These are phyloP conservation scores for Annona cherimola DNA, from an alignment of 164 flowering plant genomes.

Conservation along the genomic window DNA sequence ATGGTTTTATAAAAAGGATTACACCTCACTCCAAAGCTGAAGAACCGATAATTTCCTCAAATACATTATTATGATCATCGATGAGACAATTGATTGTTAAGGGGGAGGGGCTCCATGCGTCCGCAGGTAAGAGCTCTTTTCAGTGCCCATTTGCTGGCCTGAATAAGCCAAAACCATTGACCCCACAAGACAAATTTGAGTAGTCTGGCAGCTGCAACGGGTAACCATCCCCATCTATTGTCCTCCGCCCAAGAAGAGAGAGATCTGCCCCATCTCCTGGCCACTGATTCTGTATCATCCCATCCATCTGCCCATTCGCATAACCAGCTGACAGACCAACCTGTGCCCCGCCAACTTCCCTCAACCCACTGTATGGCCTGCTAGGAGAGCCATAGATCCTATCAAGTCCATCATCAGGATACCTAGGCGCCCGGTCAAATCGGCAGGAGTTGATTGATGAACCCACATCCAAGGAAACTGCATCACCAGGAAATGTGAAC, in stretches of 20 bases:
- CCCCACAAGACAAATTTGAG: conserved; percentile 43
- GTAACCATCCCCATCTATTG: conserved; percentile 43
- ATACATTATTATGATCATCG: conserved; percentile 34
- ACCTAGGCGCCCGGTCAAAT: conserved; percentile 49
- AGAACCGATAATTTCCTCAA: conserved; percentile 21
- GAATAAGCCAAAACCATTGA: conserved; percentile 59
- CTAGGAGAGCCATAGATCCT: conserved; percentile 35
- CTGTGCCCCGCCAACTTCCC: conserved; percentile 43
- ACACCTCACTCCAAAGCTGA: conserved; percentile 37
- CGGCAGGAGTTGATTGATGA: conserved; percentile 40
- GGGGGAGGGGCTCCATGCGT: not conserved
- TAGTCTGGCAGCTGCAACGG: conserved; percentile 50
- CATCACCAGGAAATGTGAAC: conserved; percentile 47
- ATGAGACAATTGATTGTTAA: conserved; percentile 3
- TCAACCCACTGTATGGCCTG: conserved; percentile 30
- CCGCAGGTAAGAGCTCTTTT: not conserved
- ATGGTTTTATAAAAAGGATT: conserved; percentile 25
- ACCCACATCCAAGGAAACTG: conserved; percentile 31
- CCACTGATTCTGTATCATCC: conserved; percentile 61
- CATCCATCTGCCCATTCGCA: conserved; percentile 57
- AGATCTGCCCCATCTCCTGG: conserved; percentile 43
- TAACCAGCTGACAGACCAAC: conserved; percentile 28
- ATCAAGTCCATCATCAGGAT: conserved; percentile 49
- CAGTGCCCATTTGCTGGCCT: conserved; percentile 68
- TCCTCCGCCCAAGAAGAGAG: conserved; percentile 37